Evolutionary conservation across 305 asterid genomes (phyloP).

Genomic region (Striga hermonthica): DNA sequence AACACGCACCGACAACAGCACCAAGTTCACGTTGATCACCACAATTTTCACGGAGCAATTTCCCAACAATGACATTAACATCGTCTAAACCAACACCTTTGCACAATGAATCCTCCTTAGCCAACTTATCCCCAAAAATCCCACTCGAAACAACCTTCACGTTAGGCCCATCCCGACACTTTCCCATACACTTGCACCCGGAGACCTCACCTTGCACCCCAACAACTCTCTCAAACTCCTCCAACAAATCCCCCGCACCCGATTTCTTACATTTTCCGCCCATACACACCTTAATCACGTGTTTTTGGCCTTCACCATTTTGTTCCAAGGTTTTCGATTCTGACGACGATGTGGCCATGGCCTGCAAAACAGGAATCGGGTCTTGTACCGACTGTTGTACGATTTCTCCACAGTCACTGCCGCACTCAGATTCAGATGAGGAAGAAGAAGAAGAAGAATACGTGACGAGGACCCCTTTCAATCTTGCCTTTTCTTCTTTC

Average conservation of each 20-base stretch:
- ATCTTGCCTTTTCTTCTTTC: constrained; percentile 51
- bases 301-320: too few relatives aligned
- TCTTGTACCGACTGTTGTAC: constrained; percentile 9
- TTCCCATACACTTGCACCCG: constrained; percentile 94
- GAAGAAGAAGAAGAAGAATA: constrained; percentile 48
- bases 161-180: constrained; percentile 79
- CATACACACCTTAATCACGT: constrained; percentile 69
- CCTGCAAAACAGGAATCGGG: constrained; percentile 20
- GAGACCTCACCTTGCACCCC: constrained; percentile 67
- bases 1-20: constrained; percentile 36
- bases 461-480: constrained; percentile 30
- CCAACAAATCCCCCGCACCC: constrained; percentile 53
- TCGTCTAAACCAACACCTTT: constrained; percentile 72
- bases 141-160: constrained; percentile 54
- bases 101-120: constrained; percentile 39
- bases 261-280: constrained; percentile 91
- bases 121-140: constrained; percentile 1
- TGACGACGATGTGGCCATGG: not conserved
- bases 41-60: constrained; percentile 36
- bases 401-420: constrained; percentile 55
- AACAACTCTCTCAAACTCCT: constrained; percentile 49
- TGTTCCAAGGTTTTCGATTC: not conserved
- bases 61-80: constrained; percentile 57
- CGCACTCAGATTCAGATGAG: constrained; percentile 49
- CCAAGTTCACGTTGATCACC: constrained; percentile 33